Evolutionary conservation across 139 green algal genomes (phyloP), one percentile per base, ranked within the genome.

Genomic region (Tetraselmis striata): DNA sequence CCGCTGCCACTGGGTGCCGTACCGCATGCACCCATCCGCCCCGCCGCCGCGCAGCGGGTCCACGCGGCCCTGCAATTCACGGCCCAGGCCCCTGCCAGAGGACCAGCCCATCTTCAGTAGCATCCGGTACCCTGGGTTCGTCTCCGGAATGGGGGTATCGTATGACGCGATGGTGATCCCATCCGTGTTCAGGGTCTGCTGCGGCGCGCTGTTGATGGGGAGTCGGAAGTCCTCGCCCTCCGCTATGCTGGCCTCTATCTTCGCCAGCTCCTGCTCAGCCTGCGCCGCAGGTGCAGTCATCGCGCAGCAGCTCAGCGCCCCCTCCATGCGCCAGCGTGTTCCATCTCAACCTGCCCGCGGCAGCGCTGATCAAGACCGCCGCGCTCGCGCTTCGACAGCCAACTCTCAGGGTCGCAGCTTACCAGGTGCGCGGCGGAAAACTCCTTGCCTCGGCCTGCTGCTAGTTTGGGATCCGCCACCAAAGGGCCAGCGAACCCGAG

Each of bases 91-190:
- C 76, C 85, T 90, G 28, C 94, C 94, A 5, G 59, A 85, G 31
- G 82, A 89, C 94, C 94, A 98, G 2, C 94, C 94, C 94, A 98
- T 93, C 27, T 89, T 90, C 80, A 92, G 87, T 82, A 98, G 86
- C 87, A 98, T 83, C 32, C 87, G 83, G 85, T 90, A 98, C 31
- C 94, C 94, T 2, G 93, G 86, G 84, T 98, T 98, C 59, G 27
- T 80, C 25, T 58, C 78, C 0, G 87, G 77, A 32, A 94, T 91
- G 22, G 80, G 77, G 1, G 75, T 84, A 32, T 91, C 84, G 1
- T 87, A 28, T 1, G 59, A 83, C 1, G 85, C 83, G n/a, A 83
- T 74, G 32, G 89, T 32, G 0, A 90, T 77, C 0, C 77, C 82
- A 0, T 83, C 76, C 28, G 83, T 83, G 59, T 91, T 84, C 77